phyloP scores from a whole-genome alignment of 305 asterid species.

The Stenogyne calaminthoides region DNA sequence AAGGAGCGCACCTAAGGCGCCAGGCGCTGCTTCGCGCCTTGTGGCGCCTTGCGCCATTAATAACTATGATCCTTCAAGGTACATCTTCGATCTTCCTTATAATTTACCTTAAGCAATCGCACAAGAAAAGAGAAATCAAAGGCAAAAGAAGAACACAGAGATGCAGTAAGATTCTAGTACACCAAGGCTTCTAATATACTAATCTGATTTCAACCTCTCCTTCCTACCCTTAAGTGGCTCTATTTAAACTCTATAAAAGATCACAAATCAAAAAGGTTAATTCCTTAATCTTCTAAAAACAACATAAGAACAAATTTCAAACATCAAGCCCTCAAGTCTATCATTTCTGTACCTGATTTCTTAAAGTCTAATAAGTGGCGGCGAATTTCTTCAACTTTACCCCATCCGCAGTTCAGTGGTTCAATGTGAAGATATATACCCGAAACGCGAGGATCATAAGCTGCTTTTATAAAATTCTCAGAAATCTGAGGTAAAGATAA shows the following conservation, averaged over 20 bases:
- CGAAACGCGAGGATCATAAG: conserved; percentile 91
- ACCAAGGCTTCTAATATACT: neutral
- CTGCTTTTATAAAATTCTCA: conserved; percentile 88
- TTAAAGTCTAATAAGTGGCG: conserved; percentile 81
- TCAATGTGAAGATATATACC: conserved; percentile 94
- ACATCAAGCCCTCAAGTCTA: neutral
- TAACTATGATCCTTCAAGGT: no score
- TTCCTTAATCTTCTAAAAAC: neutral
- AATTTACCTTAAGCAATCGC: neutral
- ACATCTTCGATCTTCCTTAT: neutral
- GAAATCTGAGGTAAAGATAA: conserved; percentile 91
- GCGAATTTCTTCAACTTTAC: conserved; percentile 90
- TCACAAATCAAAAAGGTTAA: neutral
- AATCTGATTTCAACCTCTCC: neutral
- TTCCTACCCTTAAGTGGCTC: conserved; percentile 10
- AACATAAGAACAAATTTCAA: conserved; percentile 17
- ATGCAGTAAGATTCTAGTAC: neutral
- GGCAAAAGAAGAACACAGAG: neutral
- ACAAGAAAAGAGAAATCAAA: neutral
- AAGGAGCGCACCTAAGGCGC: no score
- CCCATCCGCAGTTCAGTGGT: conserved; percentile 90
- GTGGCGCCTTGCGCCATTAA: no score
- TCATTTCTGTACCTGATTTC: conserved; percentile 70
- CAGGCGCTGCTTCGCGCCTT: no score
- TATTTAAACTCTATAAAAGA: conserved; percentile 18